Percentiles rank a stretch among this genome's conserved stretches.
These are phyloP conservation scores for Xylaria sp. DNA, from an alignment of 2,329 filamentous ascomycete genomes.

Conservation along the genomic window DNA sequence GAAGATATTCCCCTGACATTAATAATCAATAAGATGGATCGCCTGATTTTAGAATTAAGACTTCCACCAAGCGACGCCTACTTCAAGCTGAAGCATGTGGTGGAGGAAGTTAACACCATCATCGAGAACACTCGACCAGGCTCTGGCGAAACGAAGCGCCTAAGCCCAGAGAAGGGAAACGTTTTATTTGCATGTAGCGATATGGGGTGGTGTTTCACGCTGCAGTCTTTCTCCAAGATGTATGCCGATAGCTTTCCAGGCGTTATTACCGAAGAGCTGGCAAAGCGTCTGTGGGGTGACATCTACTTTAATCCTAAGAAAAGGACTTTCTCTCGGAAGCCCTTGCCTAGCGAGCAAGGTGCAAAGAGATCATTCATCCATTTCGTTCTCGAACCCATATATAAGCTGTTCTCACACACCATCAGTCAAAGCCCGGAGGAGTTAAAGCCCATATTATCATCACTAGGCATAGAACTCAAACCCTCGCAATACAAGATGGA, in stretches of 20 bases:
- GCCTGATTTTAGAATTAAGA: slow-evolving; percentile 91
- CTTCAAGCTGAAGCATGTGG: slow-evolving; percentile 98
- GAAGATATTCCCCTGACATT: slow-evolving; percentile 88
- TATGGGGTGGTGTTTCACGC: slow-evolving; percentile 96
- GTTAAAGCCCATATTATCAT: slow-evolving; percentile 76
- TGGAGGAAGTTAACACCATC: slow-evolving; percentile 95
- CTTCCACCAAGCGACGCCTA: slow-evolving; percentile 94
- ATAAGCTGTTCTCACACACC: slow-evolving; percentile 95
- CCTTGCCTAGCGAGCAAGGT: slow-evolving; percentile 70
- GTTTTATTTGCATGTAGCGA: slow-evolving; percentile 94
- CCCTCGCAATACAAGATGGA: slow-evolving; percentile 91
- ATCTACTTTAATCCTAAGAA: slow-evolving; percentile 93
- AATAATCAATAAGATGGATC: slow-evolving; percentile 97
- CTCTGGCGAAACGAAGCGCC: slow-evolving; percentile 75
- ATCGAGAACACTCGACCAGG: slow-evolving; percentile 89
- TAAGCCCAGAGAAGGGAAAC: slow-evolving; percentile 97
- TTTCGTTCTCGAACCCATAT: slow-evolving; percentile 94
- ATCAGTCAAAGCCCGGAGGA: slow-evolving; percentile 89
- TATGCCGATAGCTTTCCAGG: slow-evolving; percentile 88
- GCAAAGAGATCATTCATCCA: slow-evolving; percentile 89
- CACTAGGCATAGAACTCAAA: slow-evolving; percentile 84
- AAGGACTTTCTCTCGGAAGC: slow-evolving; percentile 88
- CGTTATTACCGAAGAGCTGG: slow-evolving; percentile 83
- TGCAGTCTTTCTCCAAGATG: slow-evolving; percentile 94
- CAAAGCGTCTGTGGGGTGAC: slow-evolving; percentile 88